Evolutionary conservation across 805 yeast genomes (phyloP).

Genomic region (Komagataella pastoris): DNA sequence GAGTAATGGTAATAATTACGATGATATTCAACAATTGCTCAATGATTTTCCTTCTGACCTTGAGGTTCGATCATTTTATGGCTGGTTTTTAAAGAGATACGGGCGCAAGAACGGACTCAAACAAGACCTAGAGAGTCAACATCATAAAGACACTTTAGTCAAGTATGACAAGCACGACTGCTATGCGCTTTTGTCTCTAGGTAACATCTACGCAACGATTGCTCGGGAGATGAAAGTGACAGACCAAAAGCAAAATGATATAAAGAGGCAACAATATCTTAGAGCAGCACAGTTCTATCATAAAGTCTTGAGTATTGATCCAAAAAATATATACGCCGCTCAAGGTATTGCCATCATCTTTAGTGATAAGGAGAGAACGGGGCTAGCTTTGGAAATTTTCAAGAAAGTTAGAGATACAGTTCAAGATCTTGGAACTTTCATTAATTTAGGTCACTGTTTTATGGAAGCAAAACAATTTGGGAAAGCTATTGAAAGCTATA

Average conservation of each 20-base stretch:
- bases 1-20: conserved; percentile 32
- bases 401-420: conserved; percentile 84
- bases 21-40: conserved; percentile 43
- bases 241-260: conserved; percentile 32
- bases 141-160: conserved; percentile 75
- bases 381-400: conserved; percentile 72
- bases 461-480: conserved; percentile 70
- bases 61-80: conserved; percentile 82
- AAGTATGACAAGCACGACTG: conserved; percentile 78
- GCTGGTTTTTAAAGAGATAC: conserved; percentile 68
- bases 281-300: conserved; percentile 89
- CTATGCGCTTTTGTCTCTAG: conserved; percentile 82
- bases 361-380: conserved; percentile 69
- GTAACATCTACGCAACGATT: conserved; percentile 70
- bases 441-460: conserved; percentile 82
- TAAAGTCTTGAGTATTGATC: conserved; percentile 76
- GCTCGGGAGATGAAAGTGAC: conserved; percentile 60
- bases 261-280: conserved; percentile 59
- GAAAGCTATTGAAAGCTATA: conserved; percentile 83
- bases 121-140: conserved; percentile 49
- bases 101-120: conserved; percentile 37
- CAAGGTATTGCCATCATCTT: conserved; percentile 93
- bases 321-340: conserved; percentile 86
- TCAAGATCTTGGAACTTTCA: conserved; percentile 68
- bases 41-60: conserved; percentile 42